Percentiles rank a stretch among this genome's conserved stretches.
phyloP scores from a whole-genome alignment of 176 grass and related monocot genomes.

The Eremochloa ophiuroides region DNA sequence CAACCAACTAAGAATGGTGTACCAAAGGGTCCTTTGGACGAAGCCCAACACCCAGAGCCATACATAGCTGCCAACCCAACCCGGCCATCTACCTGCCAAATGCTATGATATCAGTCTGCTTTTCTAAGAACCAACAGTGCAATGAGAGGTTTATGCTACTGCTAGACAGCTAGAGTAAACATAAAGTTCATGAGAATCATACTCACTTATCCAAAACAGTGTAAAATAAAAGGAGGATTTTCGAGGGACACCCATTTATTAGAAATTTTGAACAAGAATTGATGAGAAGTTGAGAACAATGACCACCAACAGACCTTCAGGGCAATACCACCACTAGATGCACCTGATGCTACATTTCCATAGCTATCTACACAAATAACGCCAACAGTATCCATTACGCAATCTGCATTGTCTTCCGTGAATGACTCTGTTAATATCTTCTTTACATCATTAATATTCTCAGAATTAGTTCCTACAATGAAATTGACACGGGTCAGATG shows the following conservation, averaged over 20 bases:
- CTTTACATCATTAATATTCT: constrained; percentile 24
- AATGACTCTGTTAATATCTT: constrained; percentile 21
- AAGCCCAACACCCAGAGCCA: constrained; percentile 92
- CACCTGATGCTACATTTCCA: constrained; percentile 75
- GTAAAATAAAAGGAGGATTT: background rate
- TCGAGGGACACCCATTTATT: background rate
- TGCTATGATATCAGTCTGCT: constrained; percentile 29
- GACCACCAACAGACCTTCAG: constrained; percentile 59
- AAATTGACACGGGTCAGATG: constrained; percentile 26
- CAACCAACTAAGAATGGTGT: constrained; percentile 59
- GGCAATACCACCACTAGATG: constrained; percentile 95
- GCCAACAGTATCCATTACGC: constrained; percentile 87
- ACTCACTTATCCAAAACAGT: background rate
- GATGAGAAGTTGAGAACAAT: background rate
- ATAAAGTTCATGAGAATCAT: background rate
- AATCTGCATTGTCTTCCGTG: constrained; percentile 42
- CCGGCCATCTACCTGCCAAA: constrained; percentile 75
- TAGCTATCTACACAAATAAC: constrained; percentile 69
- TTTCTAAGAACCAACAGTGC: background rate
- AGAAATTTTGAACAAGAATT: background rate
- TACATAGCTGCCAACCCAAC: constrained; percentile 96
- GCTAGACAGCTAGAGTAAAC: constrained; percentile 2
- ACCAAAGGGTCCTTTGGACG: constrained; percentile 76
- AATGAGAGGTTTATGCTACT: background rate
- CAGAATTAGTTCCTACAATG: constrained; percentile 41